These are phyloP conservation scores for Pleurostoma richardsiae DNA, from an alignment of 2,329 filamentous ascomycete genomes.

Conservation along the genomic window DNA sequence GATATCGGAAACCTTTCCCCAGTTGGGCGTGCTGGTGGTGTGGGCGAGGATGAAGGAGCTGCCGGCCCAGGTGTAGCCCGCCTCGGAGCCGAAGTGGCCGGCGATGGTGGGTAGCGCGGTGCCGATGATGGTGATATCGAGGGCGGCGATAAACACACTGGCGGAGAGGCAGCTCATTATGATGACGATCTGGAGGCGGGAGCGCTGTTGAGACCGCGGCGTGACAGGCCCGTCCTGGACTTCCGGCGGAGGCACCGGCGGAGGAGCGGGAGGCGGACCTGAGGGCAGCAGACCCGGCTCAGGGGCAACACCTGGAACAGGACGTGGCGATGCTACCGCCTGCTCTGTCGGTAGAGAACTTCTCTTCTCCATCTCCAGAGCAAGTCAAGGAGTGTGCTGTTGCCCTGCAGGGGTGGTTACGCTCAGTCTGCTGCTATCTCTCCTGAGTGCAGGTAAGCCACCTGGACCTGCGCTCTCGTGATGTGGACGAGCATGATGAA, in stretches of 20 bases:
- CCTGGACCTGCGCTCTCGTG: too few relatives aligned
- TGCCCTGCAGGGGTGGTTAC: too few relatives aligned
- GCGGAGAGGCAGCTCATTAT: background rate
- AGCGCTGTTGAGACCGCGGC: too few relatives aligned
- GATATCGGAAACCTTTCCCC: slow-evolving; percentile 60
- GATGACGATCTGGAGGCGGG: background rate
- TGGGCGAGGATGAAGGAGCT: slow-evolving; percentile 68
- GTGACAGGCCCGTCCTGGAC: too few relatives aligned
- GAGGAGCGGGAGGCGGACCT: too few relatives aligned
- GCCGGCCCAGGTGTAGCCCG: slow-evolving; percentile 75
- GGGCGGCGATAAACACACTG: slow-evolving; percentile 44
- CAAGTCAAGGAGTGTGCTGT: too few relatives aligned
- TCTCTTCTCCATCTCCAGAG: background rate
- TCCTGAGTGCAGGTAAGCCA: too few relatives aligned
- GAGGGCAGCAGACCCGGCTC: background rate
- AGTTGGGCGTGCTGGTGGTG: slow-evolving; percentile 62
- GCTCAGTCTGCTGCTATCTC: too few relatives aligned
- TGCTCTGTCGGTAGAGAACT: background rate
- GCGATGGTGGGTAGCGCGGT: slow-evolving; percentile 64
- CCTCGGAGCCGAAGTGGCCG: slow-evolving; percentile 56
- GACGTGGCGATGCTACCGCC: background rate
- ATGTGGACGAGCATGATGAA: too few relatives aligned
- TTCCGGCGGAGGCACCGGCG: too few relatives aligned
- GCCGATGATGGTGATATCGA: slow-evolving; percentile 59
- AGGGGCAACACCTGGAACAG: background rate